Conservation (phyloP, 371 early-diverging fungal species). For the Mucor mucedo region DNA sequence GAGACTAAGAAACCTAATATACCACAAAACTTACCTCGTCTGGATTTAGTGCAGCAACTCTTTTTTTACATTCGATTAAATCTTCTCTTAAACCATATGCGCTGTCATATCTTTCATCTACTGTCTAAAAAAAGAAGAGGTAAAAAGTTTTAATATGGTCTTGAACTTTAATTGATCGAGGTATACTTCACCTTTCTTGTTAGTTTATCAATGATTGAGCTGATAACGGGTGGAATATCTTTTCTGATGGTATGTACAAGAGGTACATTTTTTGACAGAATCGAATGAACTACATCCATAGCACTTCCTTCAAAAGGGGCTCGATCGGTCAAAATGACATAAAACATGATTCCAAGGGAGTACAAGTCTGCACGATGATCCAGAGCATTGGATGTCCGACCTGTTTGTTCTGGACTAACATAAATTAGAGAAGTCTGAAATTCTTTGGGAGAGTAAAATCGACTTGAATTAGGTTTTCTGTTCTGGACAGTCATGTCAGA, state of each 20-base stretch:
- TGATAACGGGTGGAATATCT: conserved; percentile 58
- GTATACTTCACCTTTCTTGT: conserved; percentile 52
- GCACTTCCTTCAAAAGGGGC: conserved; percentile 56
- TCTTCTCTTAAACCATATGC: conserved; percentile 62
- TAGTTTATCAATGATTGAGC: conserved; percentile 60
- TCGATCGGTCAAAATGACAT: conserved; percentile 52
- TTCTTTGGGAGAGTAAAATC: conserved; percentile 33
- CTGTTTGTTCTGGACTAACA: conserved; percentile 61
- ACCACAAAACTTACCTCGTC: conserved; percentile 19
- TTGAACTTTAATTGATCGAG: neutral
- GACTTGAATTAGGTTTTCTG: neutral
- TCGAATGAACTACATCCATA: conserved; percentile 58
- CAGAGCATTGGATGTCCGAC: conserved; percentile 58
- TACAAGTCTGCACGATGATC: conserved; percentile 65
- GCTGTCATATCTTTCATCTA: conserved; percentile 60
- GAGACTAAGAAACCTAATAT: neutral
- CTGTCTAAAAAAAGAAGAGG: conserved; percentile 37
- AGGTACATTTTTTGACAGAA: conserved; percentile 55
- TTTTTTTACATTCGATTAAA: conserved; percentile 50
- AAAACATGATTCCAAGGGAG: conserved; percentile 59
- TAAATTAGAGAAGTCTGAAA: conserved; percentile 42
- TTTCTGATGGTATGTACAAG: conserved; percentile 49
- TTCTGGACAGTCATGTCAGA: neutral
- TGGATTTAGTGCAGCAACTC: conserved; percentile 23
- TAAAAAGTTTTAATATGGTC: neutral